Evolutionary conservation across 1,284 basidiomycete species (phyloP), one percentile per base, ranked within the genome.

Genomic region (Rhodotorula sp.): DNA sequence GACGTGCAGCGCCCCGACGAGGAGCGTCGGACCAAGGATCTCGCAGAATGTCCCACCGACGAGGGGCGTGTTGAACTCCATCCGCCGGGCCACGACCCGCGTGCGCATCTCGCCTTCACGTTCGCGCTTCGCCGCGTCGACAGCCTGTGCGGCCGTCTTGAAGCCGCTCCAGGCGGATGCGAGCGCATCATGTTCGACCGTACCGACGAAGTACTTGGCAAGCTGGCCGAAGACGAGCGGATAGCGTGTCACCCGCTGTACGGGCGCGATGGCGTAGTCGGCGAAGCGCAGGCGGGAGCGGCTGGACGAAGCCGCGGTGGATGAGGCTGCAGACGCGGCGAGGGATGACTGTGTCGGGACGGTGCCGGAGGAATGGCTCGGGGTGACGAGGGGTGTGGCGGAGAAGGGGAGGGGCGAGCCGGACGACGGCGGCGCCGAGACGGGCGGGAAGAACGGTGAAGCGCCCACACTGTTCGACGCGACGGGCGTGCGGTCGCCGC

Each of bases 181-280:
- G 32, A 67, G 44, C 15, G 27, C 25, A 22, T 48, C 46, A 27
- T 66, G 46, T 27, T 63, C 69, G 6, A 37, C 22, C 22, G 68
- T 39, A 25, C 27, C 37, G 29, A 36, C 44, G 34, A 75, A 57
- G 51, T 80, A 73, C 64, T 78, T 80, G 32, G 76, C 66, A 25
- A 80, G 67, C 19, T 66, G 69, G 17, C 70, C 73, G 44, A 80
- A 70, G 4, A 80, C 67, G 51, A 80, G 72, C 17, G 79, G 79
- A 64, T 80, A 80, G 9, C 79, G 74, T 63, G 78, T 79, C 36
- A 80, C 76, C 29, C 78, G 72, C 66, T 80, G 80, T 17, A 80
- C 74, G 7, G 80, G 80, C 41, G 79, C 76, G 72, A 80, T 80
- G 29, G 78, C 74, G 65, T 77, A 80, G 63, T 80, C 80, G 48